Conservation (phyloP, 371 early-diverging fungal genomes). For the Sanchytrium tribonematis region DNA sequence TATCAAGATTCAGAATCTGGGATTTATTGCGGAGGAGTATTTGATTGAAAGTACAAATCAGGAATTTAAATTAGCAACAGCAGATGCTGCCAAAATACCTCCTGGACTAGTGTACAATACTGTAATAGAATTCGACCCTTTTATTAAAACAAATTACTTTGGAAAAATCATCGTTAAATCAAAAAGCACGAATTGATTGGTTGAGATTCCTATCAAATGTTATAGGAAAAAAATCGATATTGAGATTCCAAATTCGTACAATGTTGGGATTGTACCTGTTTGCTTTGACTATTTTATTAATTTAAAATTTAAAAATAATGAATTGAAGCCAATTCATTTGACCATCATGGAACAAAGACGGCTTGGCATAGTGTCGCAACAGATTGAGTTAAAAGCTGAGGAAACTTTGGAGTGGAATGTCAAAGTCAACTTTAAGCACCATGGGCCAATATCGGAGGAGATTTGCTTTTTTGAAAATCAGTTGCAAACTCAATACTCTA, state of each 20-base stretch:
- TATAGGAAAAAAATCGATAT: not conserved
- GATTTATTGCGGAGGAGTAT: not conserved
- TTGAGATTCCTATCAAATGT: not conserved
- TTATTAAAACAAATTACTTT: not conserved
- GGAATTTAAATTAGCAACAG: not conserved
- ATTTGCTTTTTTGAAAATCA: not conserved
- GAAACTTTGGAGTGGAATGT: no score
- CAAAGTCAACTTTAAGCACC: no score
- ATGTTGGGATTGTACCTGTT: not conserved
- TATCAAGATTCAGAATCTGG: not conserved
- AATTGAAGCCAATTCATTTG: no score
- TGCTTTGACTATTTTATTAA: not conserved
- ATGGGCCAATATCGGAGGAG: no score
- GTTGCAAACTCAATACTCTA: not conserved
- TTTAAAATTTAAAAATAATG: not conserved
- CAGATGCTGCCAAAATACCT: not conserved
- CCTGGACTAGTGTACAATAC: not conserved
- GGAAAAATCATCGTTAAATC: not conserved
- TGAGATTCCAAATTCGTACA: not conserved
- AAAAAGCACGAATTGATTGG: not conserved
- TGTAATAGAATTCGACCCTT: not conserved
- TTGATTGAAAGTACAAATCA: not conserved
- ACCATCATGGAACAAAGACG: no score
- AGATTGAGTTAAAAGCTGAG: no score
- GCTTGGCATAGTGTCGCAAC: no score